phyloP scores from a whole-genome alignment of 495 filamentous ascomycete genomes.

The Podospora comata region DNA sequence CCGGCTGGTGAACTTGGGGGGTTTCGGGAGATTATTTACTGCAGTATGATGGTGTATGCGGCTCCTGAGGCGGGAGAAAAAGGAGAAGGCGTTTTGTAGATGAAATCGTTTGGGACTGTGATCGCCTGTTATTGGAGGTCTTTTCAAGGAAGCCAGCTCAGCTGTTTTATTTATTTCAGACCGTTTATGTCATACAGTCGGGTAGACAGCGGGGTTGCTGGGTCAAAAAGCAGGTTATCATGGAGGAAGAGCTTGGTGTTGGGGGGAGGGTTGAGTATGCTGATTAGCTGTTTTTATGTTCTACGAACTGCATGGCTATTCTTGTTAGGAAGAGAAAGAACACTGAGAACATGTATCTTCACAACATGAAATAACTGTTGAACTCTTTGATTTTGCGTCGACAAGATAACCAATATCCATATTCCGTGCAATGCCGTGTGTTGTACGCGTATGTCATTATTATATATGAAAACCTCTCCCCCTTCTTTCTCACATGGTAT shows the following conservation, averaged over 20 bases:
- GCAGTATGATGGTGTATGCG: neutral
- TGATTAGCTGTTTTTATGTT: neutral
- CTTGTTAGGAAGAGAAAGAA: neutral
- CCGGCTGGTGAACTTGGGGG: neutral
- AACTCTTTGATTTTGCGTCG: no score
- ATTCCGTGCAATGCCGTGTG: neutral
- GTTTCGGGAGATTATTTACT: neutral
- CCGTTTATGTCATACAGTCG: neutral
- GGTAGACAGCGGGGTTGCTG: no score
- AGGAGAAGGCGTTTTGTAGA: neutral
- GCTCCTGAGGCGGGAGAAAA: neutral
- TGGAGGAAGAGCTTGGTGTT: neutral
- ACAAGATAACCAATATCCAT: neutral
- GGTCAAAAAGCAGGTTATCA: neutral
- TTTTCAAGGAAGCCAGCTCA: neutral
- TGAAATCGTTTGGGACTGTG: neutral
- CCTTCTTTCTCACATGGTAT: neutral
- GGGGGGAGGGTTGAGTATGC: neutral
- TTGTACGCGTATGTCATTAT: neutral
- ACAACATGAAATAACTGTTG: no score
- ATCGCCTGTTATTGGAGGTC: neutral
- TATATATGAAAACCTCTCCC: neutral
- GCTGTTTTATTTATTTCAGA: neutral
- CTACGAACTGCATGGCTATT: neutral
- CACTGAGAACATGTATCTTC: neutral